Percentiles rank a stretch among this genome's conserved stretches.
phyloP scores from a whole-genome alignment of 2,329 filamentous ascomycete genomes.

The Beauveria varroae region DNA sequence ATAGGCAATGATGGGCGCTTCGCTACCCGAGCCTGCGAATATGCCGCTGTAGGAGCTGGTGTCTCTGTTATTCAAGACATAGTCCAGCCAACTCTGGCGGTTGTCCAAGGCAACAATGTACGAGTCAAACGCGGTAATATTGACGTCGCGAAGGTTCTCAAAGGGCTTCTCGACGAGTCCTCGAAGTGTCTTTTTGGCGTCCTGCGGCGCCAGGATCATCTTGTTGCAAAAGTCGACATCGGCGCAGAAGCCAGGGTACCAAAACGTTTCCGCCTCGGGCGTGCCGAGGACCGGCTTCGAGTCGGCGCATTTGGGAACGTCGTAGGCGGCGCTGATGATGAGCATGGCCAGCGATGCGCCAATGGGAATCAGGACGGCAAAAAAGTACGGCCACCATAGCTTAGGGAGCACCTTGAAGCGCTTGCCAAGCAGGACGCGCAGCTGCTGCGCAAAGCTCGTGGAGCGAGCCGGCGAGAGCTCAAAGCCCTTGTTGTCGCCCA shows the following conservation, averaged over 20 bases:
- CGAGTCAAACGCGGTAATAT: not conserved
- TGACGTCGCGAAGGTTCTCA: not conserved
- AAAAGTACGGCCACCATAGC: slow-evolving; percentile 67
- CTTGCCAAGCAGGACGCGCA: slow-evolving; percentile 65
- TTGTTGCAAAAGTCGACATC: not conserved
- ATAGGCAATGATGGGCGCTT: not conserved
- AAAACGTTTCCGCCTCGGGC: not conserved
- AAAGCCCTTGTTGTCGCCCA: slow-evolving; percentile 6
- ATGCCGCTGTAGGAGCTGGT: not conserved
- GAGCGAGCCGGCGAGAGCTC: not conserved
- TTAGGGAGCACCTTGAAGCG: slow-evolving; percentile 62
- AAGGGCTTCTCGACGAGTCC: not conserved
- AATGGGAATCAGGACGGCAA: slow-evolving; percentile 46
- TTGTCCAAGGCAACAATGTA: not conserved
- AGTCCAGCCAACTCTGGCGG: not conserved
- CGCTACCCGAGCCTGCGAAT: not conserved
- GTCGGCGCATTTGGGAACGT: not conserved
- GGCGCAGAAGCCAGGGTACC: not conserved
- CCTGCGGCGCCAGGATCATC: not conserved
- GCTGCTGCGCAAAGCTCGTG: slow-evolving; percentile 38
- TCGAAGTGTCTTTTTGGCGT: not conserved
- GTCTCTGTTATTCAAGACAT: not conserved
- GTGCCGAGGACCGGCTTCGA: not conserved
- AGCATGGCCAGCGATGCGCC: not conserved
- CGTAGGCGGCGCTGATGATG: not conserved